Conservation (phyloP, 345 rosid genomes). For the Gossypium thurberi region DNA sequence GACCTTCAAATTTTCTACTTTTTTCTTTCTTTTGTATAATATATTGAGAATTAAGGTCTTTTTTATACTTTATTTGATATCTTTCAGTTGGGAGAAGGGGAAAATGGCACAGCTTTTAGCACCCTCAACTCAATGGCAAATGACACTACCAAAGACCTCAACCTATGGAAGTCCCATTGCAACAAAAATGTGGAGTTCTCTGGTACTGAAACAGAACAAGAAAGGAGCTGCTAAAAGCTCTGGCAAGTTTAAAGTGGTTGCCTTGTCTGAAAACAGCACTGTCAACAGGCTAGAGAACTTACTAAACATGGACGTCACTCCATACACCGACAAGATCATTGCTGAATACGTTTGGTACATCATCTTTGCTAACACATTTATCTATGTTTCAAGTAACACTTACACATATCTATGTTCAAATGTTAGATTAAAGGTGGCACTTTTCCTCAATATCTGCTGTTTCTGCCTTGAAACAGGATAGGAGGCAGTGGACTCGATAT, state of each 20-base stretch:
- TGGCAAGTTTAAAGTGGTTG: constrained; percentile 50
- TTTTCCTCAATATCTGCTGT: background rate
- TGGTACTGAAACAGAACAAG: constrained; percentile 64
- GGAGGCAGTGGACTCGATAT: constrained; percentile 86
- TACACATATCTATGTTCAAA: background rate
- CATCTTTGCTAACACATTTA: background rate
- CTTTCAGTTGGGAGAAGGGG: constrained; percentile 29
- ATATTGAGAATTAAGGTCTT: background rate
- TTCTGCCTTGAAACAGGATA: constrained; percentile 49
- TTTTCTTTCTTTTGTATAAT: background rate
- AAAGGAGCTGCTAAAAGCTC: constrained; percentile 37
- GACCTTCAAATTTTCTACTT: background rate
- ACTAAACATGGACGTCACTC: constrained; percentile 38
- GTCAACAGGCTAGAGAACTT: constrained; percentile 56
- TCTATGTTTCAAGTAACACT: background rate
- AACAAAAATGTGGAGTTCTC: constrained; percentile 58
- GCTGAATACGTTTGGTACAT: constrained; percentile 94
- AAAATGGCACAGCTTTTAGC: constrained; percentile 88
- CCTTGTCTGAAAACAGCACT: constrained; percentile 59
- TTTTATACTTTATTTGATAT: constrained; percentile 5
- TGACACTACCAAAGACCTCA: constrained; percentile 57
- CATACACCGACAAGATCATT: constrained; percentile 74
- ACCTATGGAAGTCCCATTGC: constrained; percentile 33
- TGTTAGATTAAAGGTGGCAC: background rate
- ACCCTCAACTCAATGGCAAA: constrained; percentile 70